These are phyloP conservation scores for Rutstroemia sp. DNA, from an alignment of 2,329 filamentous ascomycete species.

Conservation along the genomic window DNA sequence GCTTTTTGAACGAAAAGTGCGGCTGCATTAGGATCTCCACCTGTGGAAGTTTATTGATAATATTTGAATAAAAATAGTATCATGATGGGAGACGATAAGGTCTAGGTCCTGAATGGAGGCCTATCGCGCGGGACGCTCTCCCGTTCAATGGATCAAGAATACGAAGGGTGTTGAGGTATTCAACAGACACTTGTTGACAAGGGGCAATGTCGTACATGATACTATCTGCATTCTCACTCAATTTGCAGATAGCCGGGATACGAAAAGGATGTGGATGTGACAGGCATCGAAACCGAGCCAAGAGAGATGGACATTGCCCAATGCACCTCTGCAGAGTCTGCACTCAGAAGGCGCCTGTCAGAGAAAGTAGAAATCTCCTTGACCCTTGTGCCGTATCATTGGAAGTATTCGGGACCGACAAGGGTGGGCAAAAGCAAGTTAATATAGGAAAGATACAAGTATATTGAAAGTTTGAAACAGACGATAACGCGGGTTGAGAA, in stretches of 20 bases:
- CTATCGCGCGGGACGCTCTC: not conserved
- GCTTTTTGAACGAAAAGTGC: not conserved
- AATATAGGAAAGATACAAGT: not conserved
- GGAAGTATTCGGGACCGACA: not conserved
- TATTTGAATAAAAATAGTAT: conserved; percentile 8
- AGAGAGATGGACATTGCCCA: not conserved
- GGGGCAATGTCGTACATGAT: not conserved
- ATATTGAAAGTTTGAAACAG: not conserved
- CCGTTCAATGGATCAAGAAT: not conserved
- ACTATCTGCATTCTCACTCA: not conserved
- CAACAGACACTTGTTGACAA: not conserved
- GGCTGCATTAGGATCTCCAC: not conserved
- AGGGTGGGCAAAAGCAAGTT: not conserved
- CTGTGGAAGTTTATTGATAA: not conserved
- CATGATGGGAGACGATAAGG: not conserved
- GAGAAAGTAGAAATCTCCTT: not conserved
- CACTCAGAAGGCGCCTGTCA: too few species aligned
- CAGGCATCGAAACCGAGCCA: not conserved
- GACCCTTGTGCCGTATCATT: not conserved
- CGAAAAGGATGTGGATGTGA: not conserved
- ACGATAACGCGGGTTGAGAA: not conserved
- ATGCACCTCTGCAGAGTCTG: too few species aligned
- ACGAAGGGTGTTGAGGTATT: not conserved
- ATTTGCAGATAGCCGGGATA: not conserved
- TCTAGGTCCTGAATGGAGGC: not conserved